A percentile compares a stretch with the other conserved stretches of the same genome.
Conservation (phyloP, 805 yeast species). For the Candida sanyiensis region DNA sequence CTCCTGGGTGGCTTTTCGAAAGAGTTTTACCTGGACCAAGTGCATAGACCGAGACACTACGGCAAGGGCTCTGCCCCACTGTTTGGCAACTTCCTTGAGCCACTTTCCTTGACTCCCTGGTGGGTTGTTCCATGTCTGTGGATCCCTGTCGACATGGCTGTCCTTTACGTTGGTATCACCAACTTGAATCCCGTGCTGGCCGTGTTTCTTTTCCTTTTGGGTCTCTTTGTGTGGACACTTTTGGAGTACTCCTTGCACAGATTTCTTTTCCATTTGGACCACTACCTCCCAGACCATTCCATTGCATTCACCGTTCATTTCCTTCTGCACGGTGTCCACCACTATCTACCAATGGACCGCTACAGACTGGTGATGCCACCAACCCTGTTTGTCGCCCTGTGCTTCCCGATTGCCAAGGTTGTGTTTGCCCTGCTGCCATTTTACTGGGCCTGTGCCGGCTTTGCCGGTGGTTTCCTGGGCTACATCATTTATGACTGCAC, state of each 20-base stretch:
- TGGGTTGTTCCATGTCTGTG: slow-evolving; percentile 83
- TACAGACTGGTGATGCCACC: slow-evolving; percentile 96
- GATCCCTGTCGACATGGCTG: slow-evolving; percentile 72
- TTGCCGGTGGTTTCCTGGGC: slow-evolving; percentile 95
- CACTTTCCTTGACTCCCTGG: slow-evolving; percentile 89
- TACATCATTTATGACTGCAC: slow-evolving; percentile 87
- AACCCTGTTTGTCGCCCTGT: slow-evolving; percentile 63
- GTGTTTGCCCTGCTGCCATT: slow-evolving; percentile 76
- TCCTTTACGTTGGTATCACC: slow-evolving; percentile 53
- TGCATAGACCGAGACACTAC: slow-evolving; percentile 96
- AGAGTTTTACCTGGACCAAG: slow-evolving; percentile 91
- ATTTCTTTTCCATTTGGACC: slow-evolving; percentile 88
- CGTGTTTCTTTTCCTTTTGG: slow-evolving; percentile 59
- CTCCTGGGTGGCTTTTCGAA: slow-evolving; percentile 69
- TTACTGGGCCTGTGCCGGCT: slow-evolving; percentile 83
- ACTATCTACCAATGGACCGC: slow-evolving; percentile 95
- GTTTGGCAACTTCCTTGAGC: slow-evolving; percentile 93
- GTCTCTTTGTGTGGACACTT: slow-evolving; percentile 90
- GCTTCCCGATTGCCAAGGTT: slow-evolving; percentile 73
- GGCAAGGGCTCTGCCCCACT: slow-evolving; percentile 96
- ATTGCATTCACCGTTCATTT: slow-evolving; percentile 78
- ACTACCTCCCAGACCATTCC: slow-evolving; percentile 75
- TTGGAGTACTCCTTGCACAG: slow-evolving; percentile 87
- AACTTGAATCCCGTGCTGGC: slow-evolving; percentile 42
- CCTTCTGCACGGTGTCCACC: slow-evolving; percentile 92